Evolutionary conservation across 352 stramenopile species (phyloP).

Genomic region (Elongisporangium anandrum): DNA sequence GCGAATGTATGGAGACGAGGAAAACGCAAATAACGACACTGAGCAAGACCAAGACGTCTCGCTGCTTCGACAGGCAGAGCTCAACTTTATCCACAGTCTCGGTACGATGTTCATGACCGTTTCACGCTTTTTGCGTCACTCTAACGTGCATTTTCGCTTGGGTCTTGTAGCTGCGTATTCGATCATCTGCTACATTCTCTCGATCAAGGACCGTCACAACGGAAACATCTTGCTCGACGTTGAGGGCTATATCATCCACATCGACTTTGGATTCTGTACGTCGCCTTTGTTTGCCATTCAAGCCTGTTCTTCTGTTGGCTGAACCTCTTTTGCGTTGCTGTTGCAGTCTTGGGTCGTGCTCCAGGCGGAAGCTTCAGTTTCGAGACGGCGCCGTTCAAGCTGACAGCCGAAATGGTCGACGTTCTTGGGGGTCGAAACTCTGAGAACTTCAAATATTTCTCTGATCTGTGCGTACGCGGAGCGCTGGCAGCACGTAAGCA

Average conservation of each 20-base stretch:
- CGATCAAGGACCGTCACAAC: slow-evolving; percentile 99
- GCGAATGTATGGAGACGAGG: slow-evolving; percentile 79
- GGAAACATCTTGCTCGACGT: slow-evolving; percentile 99
- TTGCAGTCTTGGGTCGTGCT: slow-evolving; percentile 66
- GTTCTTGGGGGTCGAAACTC: slow-evolving; percentile 91
- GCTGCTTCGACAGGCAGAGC: slow-evolving; percentile 58
- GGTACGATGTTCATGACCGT: slow-evolving; percentile 50
- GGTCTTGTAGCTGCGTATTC: slow-evolving; percentile 92
- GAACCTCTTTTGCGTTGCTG: too few relatives aligned
- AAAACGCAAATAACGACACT: slow-evolving; percentile 32
- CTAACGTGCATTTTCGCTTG: slow-evolving; percentile 44
- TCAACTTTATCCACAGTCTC: slow-evolving; percentile 84
- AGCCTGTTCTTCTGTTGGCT: too few relatives aligned
- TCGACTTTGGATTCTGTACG: slow-evolving; percentile 98
- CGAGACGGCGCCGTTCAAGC: slow-evolving; percentile 96
- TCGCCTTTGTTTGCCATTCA: too few relatives aligned
- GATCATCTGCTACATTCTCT: slow-evolving; percentile 97
- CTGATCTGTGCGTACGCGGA: slow-evolving; percentile 91
- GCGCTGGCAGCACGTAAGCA: slow-evolving; percentile 91
- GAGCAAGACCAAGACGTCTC: slow-evolving; percentile 5
- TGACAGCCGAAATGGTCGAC: slow-evolving; percentile 95
- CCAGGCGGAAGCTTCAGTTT: slow-evolving; percentile 92
- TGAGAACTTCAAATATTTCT: slow-evolving; percentile 91
- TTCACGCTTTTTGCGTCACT: slow-evolving; percentile 47
- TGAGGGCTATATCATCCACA: slow-evolving; percentile 96